Evolutionary conservation across 495 filamentous ascomycete species (phyloP).

Genomic region (Penicillium coffeae): DNA sequence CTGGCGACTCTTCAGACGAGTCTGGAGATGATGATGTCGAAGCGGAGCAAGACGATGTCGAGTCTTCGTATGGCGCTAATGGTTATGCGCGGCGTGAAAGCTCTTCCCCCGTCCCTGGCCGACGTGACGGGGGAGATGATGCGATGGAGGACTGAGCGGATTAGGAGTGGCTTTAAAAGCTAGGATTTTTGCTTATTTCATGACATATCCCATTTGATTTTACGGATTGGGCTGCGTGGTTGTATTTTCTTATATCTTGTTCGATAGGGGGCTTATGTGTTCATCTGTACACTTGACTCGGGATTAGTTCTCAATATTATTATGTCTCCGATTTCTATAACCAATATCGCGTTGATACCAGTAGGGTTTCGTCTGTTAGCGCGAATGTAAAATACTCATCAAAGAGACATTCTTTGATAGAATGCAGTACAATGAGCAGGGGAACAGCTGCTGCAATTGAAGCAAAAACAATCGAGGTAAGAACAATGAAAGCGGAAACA

Average conservation of each 20-base stretch:
- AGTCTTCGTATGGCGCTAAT: conserved; percentile 39
- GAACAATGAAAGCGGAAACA: too few relatives aligned
- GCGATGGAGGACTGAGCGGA: conserved; percentile 30
- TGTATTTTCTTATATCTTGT: background rate
- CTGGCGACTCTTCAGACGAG: conserved; percentile 28
- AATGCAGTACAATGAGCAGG: too few relatives aligned
- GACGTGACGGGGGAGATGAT: conserved; percentile 27
- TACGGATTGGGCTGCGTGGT: background rate
- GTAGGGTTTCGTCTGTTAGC: too few relatives aligned
- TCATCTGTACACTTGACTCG: too few relatives aligned
- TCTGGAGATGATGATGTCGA: conserved; percentile 31
- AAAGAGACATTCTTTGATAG: too few relatives aligned
- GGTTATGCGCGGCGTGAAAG: conserved; percentile 38
- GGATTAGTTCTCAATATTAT: too few relatives aligned
- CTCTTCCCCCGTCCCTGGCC: conserved; percentile 28
- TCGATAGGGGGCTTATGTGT: background rate
- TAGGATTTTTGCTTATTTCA: conserved; percentile 5
- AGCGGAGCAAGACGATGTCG: conserved; percentile 41
- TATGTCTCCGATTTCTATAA: too few relatives aligned
- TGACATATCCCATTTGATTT: background rate
- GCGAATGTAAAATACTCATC: too few relatives aligned
- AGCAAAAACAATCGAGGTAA: too few relatives aligned
- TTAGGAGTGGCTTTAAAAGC: too few relatives aligned
- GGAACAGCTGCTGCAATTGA: too few relatives aligned
- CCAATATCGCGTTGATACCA: too few relatives aligned